Base-by-base conservation (phyloP, 2,329 filamentous ascomycete genomes). In the Apiospora arundinis region DNA sequence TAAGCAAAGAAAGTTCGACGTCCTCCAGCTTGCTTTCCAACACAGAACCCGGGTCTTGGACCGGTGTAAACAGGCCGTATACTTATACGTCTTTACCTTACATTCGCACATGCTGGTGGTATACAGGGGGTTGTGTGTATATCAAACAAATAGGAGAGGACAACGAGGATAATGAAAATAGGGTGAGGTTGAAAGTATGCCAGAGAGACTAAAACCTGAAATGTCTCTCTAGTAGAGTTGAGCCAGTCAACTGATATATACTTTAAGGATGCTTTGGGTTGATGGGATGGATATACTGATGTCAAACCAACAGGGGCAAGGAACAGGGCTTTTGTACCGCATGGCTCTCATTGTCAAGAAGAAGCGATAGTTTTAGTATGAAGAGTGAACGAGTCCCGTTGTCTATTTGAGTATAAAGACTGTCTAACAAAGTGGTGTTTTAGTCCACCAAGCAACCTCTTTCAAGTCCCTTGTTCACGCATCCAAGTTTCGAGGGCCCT, bases 1-100 rank as follows among this genome's bases (percentile, higher is more conserved):
- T 18, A 72, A 8, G n/a, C 68, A 67, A 3, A 68, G 67, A n/a
- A 68, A 63, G 21, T 60, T 69, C 12, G 21, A 16, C 18, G 23
- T 32, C 28, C 45, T 60, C 37, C 42, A 69, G 16, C n/a, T 45
- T 4, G 65, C 69, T 21, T 69, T 70, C 68, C 65, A 63, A 42
- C 68, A 72, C 23, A 37, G 44, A 4, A 67, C 42, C 4, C 52
- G 8, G 46, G 28, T 68, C 12, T 21, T 25, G 21, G 45, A 48
- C 16, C 45, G 25, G 42, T 72, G 71, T 1, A 45, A 44, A 25
- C 71, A 72, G 9, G 68, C 63, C 74, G 71, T 25, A 37, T 46
- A 68, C 25, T 32, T 48, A 25, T 45, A 68, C 18, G 66, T 48
- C 44, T 48, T 68, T 45, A 48, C 32, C 44, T 68, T 45, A 48